These are phyloP conservation scores for Lyophyllum decastes DNA, from an alignment of 768 basidiomycete species.

Conservation along the genomic window DNA sequence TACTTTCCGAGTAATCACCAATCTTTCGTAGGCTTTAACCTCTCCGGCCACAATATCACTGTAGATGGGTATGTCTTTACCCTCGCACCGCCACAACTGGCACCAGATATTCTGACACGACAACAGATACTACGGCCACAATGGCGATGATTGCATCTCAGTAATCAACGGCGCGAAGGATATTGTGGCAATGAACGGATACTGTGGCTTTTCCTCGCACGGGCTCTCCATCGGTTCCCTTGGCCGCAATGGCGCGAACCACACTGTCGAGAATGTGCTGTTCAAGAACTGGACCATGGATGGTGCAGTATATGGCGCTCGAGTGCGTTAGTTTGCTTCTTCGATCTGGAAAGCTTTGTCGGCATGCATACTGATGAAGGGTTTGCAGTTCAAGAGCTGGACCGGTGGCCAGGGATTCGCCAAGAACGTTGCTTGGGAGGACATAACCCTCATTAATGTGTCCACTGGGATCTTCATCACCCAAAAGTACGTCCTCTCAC, in stretches of 20 bases:
- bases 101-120: not conserved
- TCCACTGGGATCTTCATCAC: conserved; percentile 49
- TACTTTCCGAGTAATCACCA: not conserved
- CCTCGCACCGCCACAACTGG: not conserved
- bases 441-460: conserved; percentile 43
- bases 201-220: conserved; percentile 48
- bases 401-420: conserved; percentile 48
- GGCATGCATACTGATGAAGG: not conserved
- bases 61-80: conserved; percentile 32
- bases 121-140: conserved; percentile 39
- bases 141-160: conserved; percentile 52
- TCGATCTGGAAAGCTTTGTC: not conserved
- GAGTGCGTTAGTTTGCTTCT: conserved; percentile 24
- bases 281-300: conserved; percentile 53
- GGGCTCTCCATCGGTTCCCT: conserved; percentile 50
- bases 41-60: conserved; percentile 40
- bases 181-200: conserved; percentile 45
- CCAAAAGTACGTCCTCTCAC: conserved; percentile 34
- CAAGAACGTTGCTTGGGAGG: conserved; percentile 49
- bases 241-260: conserved; percentile 38
- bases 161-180: conserved; percentile 46
- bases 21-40: conserved; percentile 29
- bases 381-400: conserved; percentile 45
- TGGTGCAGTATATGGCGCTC: conserved; percentile 47
- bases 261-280: conserved; percentile 43